These are phyloP conservation scores for Xylariaceae sp. DNA, from an alignment of 2,329 filamentous ascomycete species.

Conservation along the genomic window DNA sequence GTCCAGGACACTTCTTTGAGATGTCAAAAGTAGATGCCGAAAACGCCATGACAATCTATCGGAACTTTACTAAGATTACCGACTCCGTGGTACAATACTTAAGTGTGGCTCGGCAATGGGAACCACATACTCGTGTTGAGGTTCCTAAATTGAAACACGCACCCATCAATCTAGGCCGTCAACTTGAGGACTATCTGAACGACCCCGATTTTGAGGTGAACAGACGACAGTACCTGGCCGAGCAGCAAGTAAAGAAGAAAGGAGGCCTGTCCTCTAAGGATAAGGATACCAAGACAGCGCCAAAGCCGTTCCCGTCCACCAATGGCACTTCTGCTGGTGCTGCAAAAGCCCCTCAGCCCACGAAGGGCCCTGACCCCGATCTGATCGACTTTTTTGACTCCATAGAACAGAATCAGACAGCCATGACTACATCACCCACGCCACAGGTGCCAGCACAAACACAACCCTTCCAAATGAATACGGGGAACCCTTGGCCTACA, in stretches of 20 bases:
- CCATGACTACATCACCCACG: slow-evolving; percentile 51
- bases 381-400: slow-evolving; percentile 94
- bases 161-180: slow-evolving; percentile 82
- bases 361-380: slow-evolving; percentile 67
- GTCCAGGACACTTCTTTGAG: slow-evolving; percentile 89
- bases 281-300: slow-evolving; percentile 34
- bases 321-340: slow-evolving; percentile 32
- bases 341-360: slow-evolving; percentile 43
- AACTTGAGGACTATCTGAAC: slow-evolving; percentile 89
- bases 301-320: slow-evolving; percentile 41
- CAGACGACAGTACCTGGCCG: slow-evolving; percentile 83
- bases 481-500: slow-evolving; percentile 38
- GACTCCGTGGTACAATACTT: slow-evolving; percentile 90
- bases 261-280: slow-evolving; percentile 37
- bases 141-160: slow-evolving; percentile 97
- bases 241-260: slow-evolving; percentile 69
- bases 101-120: slow-evolving; percentile 79
- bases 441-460: slow-evolving; percentile 30
- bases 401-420: slow-evolving; percentile 82
- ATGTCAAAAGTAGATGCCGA: slow-evolving; percentile 95
- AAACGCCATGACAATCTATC: slow-evolving; percentile 86
- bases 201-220: slow-evolving; percentile 95
- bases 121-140: slow-evolving; percentile 86
- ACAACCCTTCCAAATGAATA: slow-evolving; percentile 30
- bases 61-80: slow-evolving; percentile 85